A percentile compares a stretch with the other conserved stretches of the same genome.
Conservation (phyloP, 2,329 filamentous ascomycete species). For the Coleophoma cylindrospora region DNA sequence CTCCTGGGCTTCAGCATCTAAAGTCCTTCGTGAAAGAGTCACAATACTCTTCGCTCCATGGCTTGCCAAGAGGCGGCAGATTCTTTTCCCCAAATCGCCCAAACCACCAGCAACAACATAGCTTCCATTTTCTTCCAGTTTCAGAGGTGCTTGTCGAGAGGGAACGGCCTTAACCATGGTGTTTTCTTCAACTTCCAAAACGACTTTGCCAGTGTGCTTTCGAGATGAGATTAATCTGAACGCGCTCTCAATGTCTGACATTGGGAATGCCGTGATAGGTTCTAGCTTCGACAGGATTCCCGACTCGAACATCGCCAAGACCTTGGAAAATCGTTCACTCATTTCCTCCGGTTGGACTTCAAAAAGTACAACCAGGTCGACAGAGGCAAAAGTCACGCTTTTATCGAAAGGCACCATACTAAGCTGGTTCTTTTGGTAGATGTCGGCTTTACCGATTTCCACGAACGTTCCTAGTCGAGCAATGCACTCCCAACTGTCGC, state of each 20-base stretch:
- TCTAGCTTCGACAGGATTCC: constrained; percentile 20
- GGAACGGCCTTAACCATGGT: constrained; percentile 3
- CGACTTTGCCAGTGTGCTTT: constrained; percentile 20
- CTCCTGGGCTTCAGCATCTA: constrained; percentile 5
- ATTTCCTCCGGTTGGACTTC: not conserved
- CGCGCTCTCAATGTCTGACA: constrained; percentile 24
- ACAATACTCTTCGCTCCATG: constrained; percentile 12
- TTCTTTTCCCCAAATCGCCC: constrained; percentile 20
- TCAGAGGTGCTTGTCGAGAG: not conserved
- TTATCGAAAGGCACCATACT: constrained; percentile 26
- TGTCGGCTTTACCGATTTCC: constrained; percentile 31
- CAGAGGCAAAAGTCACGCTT: constrained; percentile 32
- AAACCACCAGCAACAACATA: constrained; percentile 22
- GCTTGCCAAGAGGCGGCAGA: constrained; percentile 9
- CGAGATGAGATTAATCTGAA: constrained; percentile 13
- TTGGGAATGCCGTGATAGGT: constrained; percentile 27
- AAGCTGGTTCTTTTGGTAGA: constrained; percentile 24
- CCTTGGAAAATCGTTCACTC: constrained; percentile 5
- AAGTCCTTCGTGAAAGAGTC: constrained; percentile 8
- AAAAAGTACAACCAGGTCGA: constrained; percentile 26
- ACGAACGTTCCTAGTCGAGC: constrained; percentile 30
- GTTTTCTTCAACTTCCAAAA: constrained; percentile 6
- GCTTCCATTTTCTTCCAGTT: constrained; percentile 12
- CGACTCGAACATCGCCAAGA: constrained; percentile 12
- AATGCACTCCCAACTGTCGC: constrained; percentile 25